Conservation (phyloP, 164 flowering plant genomes). For the Berberis thunbergii region DNA sequence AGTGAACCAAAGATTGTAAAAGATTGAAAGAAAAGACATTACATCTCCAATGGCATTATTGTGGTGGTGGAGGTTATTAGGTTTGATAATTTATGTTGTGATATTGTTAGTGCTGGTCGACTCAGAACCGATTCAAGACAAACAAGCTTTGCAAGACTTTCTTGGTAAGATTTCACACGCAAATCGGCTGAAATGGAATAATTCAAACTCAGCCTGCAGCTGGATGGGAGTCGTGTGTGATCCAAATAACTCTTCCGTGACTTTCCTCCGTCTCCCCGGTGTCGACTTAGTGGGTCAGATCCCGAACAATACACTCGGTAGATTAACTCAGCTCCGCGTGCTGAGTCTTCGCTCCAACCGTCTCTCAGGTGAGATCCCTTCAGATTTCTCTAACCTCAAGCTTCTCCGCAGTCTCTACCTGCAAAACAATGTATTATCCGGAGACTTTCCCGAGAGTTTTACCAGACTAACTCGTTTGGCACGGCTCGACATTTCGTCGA, state of each 20-base stretch:
- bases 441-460: constrained; percentile 49
- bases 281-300: constrained; percentile 67
- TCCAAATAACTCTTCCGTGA: constrained; percentile 25
- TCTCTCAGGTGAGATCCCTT: constrained; percentile 58
- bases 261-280: constrained; percentile 67
- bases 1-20: no score
- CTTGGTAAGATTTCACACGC: constrained; percentile 39
- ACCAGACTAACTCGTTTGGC: constrained; percentile 31
- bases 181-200: constrained; percentile 56
- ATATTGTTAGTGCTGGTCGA: constrained; percentile 5
- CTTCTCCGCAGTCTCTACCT: constrained; percentile 52
- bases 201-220: constrained; percentile 47
- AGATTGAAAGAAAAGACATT: no score
- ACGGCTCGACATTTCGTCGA: constrained; percentile 60
- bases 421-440: constrained; percentile 57
- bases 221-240: constrained; percentile 84
- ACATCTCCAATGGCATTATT: no score
- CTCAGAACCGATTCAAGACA: constrained; percentile 63
- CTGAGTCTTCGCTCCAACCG: constrained; percentile 74
- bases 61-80: no score
- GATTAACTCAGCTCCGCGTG: constrained; percentile 50
- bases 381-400: constrained; percentile 56
- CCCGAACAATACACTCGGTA: constrained; percentile 53
- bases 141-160: constrained; percentile 67
- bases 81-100: not conserved